Conservation (phyloP, 2,329 filamentous ascomycete species). For the Hymenoscyphus occultus region DNA sequence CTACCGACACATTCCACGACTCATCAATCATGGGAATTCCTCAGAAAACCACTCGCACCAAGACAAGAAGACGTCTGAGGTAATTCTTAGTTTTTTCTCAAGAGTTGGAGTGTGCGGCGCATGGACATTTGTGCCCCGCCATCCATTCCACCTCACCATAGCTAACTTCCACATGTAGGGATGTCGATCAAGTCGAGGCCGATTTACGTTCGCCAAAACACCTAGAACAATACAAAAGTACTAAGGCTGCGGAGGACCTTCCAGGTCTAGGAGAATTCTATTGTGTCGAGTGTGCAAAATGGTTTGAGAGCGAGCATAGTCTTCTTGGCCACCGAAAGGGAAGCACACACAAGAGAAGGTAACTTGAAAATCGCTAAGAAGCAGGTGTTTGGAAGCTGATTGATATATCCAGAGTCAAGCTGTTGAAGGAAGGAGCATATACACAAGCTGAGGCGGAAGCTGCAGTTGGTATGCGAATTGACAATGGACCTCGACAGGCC, state of each 20-base stretch:
- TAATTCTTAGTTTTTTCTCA: constrained; percentile 34
- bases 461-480: constrained; percentile 67
- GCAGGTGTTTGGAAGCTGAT: constrained; percentile 9
- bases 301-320: constrained; percentile 84
- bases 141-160: neutral
- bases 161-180: constrained; percentile 50
- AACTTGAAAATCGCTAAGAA: constrained; percentile 23
- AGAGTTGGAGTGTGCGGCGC: neutral
- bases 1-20: neutral
- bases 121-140: neutral
- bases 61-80: constrained; percentile 70
- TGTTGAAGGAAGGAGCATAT: constrained; percentile 80
- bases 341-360: constrained; percentile 93
- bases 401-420: constrained; percentile 62
- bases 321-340: constrained; percentile 73
- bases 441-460: constrained; percentile 83
- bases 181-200: constrained; percentile 86
- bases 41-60: constrained; percentile 62
- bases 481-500: constrained; percentile 55
- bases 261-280: constrained; percentile 84
- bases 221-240: constrained; percentile 72
- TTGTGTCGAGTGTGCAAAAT: constrained; percentile 92
- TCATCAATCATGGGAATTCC: constrained; percentile 59
- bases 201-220: constrained; percentile 79
- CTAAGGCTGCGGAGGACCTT: constrained; percentile 80